Conservation (phyloP, 495 filamentous ascomycete species). For the Tuber melanosporum region DNA sequence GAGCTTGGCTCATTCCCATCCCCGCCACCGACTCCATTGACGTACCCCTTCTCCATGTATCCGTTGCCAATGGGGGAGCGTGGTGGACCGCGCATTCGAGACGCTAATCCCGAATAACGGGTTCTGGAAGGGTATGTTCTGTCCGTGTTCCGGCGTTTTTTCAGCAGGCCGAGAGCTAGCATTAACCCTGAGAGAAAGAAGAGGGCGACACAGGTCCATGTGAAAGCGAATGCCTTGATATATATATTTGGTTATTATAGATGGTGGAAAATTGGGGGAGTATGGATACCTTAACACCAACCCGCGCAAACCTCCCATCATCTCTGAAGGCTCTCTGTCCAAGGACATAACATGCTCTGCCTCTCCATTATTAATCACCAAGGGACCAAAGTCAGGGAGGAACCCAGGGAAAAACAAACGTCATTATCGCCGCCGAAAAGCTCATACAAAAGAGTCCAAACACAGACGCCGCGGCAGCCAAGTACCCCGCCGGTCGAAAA, state of each 20-base stretch:
- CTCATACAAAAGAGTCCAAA: conserved; percentile 59
- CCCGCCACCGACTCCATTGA: neutral
- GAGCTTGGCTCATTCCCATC: conserved; percentile 7
- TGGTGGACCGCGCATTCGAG: conserved; percentile 15
- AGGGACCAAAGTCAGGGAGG: conserved; percentile 1
- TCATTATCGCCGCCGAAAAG: conserved; percentile 61
- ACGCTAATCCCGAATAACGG: conserved; percentile 17
- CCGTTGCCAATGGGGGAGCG: conserved; percentile 1
- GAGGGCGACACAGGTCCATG: conserved; percentile 40
- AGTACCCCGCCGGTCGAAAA: conserved; percentile 54
- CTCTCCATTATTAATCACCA: conserved; percentile 22
- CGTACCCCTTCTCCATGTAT: conserved; percentile 18
- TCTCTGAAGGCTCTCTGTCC: conserved; percentile 30
- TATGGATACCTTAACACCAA: conserved; percentile 36
- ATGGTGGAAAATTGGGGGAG: neutral
- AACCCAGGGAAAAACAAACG: conserved; percentile 49
- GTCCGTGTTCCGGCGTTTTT: conserved; percentile 13
- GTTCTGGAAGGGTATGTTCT: conserved; percentile 9
- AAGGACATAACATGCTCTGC: conserved; percentile 36
- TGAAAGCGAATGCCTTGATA: conserved; percentile 40
- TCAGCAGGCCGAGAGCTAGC: conserved; percentile 16
- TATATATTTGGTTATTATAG: neutral
- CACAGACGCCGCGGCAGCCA: conserved; percentile 53
- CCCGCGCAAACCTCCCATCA: conserved; percentile 36
- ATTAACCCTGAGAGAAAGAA: conserved; percentile 26